Percentiles rank a stretch among this genome's conserved stretches.
These are phyloP conservation scores for Cryptococcus deneoformans DNA, from an alignment of 1,284 basidiomycete genomes.

Conservation along the genomic window DNA sequence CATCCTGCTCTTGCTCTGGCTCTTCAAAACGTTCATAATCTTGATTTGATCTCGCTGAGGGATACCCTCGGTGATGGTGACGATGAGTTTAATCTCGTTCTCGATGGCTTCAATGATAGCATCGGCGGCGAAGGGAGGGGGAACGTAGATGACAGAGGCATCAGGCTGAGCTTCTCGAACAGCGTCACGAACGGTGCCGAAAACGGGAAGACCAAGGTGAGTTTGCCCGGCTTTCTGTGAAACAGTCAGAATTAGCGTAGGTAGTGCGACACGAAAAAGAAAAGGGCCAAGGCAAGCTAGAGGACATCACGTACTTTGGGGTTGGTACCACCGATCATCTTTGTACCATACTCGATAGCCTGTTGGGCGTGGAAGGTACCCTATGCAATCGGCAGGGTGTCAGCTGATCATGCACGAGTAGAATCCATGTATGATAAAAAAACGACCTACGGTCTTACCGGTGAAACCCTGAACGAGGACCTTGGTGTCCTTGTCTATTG, in stretches of 20 bases:
- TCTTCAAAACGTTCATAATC: constrained; percentile 89
- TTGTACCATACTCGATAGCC: constrained; percentile 84
- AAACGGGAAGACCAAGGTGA: constrained; percentile 94
- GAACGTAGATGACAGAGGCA: constrained; percentile 93
- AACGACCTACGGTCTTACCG: constrained; percentile 81
- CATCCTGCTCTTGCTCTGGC: constrained; percentile 91
- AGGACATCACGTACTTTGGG: constrained; percentile 59
- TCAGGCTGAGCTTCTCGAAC: constrained; percentile 80
- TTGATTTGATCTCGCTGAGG: constrained; percentile 93
- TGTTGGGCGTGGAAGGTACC: constrained; percentile 97
- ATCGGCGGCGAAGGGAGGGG: constrained; percentile 86
- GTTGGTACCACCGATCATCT: constrained; percentile 96
- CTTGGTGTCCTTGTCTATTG: constrained; percentile 79
- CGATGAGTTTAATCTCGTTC: constrained; percentile 93
- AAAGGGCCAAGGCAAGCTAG: too few species aligned
- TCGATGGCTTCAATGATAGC: constrained; percentile 98
- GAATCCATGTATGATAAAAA: too few species aligned
- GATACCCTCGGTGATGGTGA: constrained; percentile 96
- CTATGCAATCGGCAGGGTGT: constrained; percentile 50
- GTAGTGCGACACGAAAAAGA: background rate
- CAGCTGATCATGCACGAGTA: background rate
- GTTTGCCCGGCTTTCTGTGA: constrained; percentile 82
- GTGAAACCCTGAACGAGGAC: constrained; percentile 93
- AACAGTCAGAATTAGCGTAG: background rate
- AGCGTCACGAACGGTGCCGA: constrained; percentile 88